Evolutionary conservation across 2,329 filamentous ascomycete species (phyloP).

Genomic region (Botrytis pseudocinerea): DNA sequence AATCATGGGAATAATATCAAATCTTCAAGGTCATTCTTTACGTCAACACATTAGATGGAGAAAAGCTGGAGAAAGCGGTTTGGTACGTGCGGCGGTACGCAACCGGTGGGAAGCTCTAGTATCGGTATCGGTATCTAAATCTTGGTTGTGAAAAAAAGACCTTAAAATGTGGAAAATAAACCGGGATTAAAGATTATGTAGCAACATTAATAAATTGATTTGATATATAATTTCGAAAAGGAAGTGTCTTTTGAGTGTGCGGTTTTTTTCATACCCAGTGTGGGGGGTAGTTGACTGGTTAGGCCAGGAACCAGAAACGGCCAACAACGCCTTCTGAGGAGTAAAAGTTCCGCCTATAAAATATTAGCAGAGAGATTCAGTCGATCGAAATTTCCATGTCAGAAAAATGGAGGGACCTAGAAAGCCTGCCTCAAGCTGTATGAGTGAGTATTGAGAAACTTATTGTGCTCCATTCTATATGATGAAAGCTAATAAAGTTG

Average conservation of each 20-base stretch:
- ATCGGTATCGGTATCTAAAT: not conserved
- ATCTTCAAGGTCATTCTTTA: not conserved
- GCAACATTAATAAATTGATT: no score
- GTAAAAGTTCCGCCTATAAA: not conserved
- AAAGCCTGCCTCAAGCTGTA: not conserved
- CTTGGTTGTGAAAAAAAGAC: not conserved
- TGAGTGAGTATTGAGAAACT: not conserved
- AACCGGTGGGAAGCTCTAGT: not conserved
- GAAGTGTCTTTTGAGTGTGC: no score
- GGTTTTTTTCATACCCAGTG: no score
- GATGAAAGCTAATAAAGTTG: not conserved
- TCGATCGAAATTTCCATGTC: not conserved
- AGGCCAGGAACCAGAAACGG: not conserved
- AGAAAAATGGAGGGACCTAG: no score
- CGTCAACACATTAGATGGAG: not conserved
- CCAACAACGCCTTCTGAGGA: not conserved
- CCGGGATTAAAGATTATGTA: not conserved
- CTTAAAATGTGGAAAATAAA: not conserved
- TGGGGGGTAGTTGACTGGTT: not conserved
- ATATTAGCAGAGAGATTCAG: not conserved
- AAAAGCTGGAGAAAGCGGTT: not conserved
- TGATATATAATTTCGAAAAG: no score
- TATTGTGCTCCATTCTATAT: not conserved
- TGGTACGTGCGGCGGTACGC: not conserved
- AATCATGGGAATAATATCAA: not conserved